Evolutionary conservation across 2,329 filamentous ascomycete genomes (phyloP).

Genomic region (Gremmenia infestans): DNA sequence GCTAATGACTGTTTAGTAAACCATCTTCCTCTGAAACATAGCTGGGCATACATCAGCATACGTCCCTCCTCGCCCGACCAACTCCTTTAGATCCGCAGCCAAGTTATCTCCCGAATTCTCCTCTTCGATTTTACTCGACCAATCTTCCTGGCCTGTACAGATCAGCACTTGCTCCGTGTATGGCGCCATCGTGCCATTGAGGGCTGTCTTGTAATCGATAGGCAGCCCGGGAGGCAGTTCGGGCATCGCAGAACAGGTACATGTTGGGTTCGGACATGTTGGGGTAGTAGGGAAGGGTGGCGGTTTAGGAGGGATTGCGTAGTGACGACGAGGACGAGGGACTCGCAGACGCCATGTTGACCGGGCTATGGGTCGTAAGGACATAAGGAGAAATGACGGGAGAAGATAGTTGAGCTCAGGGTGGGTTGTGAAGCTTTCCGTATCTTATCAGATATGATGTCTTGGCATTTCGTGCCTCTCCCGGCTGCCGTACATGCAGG

Average conservation of each 20-base stretch:
- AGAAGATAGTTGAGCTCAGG: background rate
- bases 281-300: constrained; percentile 25
- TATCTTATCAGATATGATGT: background rate
- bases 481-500: too few relatives aligned
- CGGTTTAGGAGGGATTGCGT: constrained; percentile 5
- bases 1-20: constrained; percentile 44
- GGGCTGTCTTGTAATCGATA: constrained; percentile 65
- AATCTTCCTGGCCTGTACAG: constrained; percentile 75
- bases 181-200: constrained; percentile 71
- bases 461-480: background rate
- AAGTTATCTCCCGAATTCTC: constrained; percentile 64
- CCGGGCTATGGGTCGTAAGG: constrained; percentile 13
- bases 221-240: constrained; percentile 60
- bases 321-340: background rate
- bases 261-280: constrained; percentile 69
- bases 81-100: constrained; percentile 65
- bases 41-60: constrained; percentile 60
- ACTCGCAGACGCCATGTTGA: constrained; percentile 14
- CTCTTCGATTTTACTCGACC: constrained; percentile 80
- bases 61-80: constrained; percentile 60
- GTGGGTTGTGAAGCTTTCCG: background rate
- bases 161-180: constrained; percentile 82
- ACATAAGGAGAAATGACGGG: constrained; percentile 14
- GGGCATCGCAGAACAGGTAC: constrained; percentile 65
- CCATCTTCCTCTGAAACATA: background rate